Evolutionary conservation across 257 asterid genomes (phyloP), one percentile per base, ranked within the genome.

Genomic region (Echium plantagineum): DNA sequence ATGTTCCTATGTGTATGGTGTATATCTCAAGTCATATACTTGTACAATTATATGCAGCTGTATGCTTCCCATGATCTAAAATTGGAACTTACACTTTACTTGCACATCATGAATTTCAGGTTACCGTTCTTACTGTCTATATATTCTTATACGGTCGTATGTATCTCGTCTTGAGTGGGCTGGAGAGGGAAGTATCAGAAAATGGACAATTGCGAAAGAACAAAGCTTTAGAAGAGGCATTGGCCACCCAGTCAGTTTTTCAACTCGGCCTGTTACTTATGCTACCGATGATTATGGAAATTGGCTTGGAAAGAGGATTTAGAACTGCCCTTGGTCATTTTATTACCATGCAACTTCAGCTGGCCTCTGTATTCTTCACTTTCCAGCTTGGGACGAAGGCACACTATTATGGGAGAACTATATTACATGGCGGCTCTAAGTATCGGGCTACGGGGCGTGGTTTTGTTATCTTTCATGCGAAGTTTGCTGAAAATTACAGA

Each of bases 211-310:
- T 91, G 72, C 89, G 82, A 70, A 81, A 85, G 75, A 82, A 79
- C 67, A 84, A 80, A 54, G 90, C 87, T 54, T 86, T 91, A 4
- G 96, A 88, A 71, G 82, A 76, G 74, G 98, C 98, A 67, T 74
- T 91, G 77, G 97, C 95, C 49, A 68, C 96, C 24, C 94, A 86
- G 68, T 88, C 96, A 31, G 71, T 88, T 66, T 88, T 89, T 72
- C 98, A 91, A 78, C 87, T 88, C 28, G 98, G 98, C 12, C 64
- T 88, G 70, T 72, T 91, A 62, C 90, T 91, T 18, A 85, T 88
- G 52, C 81, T 91, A n/a, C 98, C 98, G 20, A 91, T 91, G 98
- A 83, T 84, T 65, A 91, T 91, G 98, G 98, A 91, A 72, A 91
- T 83, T 5, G 97, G 95, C 51, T 83, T 91, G 16, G 97, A 91